phyloP scores from a whole-genome alignment of 2,329 filamentous ascomycete species.

The Clonostachys rosea region DNA sequence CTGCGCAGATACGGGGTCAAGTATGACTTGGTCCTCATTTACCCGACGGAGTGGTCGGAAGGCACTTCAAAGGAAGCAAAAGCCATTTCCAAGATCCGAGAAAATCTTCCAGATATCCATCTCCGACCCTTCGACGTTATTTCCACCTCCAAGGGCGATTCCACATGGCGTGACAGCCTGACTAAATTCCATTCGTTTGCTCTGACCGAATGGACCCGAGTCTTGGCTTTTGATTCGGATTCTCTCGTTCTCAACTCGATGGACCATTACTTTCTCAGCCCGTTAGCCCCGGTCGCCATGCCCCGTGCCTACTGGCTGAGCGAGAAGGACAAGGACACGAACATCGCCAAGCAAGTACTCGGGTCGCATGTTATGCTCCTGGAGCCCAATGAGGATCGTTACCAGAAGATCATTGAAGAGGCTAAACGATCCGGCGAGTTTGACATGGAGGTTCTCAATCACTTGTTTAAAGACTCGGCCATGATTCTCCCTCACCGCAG shows the following conservation, averaged over 20 bases:
- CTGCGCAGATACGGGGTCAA: constrained; percentile 4
- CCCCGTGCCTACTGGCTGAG: constrained; percentile 67
- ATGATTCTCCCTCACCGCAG: constrained; percentile 59
- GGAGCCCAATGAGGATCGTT: constrained; percentile 41
- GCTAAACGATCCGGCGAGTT: constrained; percentile 29
- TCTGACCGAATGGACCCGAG: constrained; percentile 51
- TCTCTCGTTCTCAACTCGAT: constrained; percentile 53
- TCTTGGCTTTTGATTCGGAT: constrained; percentile 53
- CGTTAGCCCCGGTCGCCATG: constrained; percentile 55
- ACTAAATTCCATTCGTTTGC: constrained; percentile 67
- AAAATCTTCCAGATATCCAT: too few relatives aligned
- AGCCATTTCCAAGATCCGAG: too few relatives aligned
- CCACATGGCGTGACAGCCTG: constrained; percentile 58
- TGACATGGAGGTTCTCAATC: constrained; percentile 67
- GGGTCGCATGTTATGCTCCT: constrained; percentile 59
- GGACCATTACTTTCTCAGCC: constrained; percentile 67
- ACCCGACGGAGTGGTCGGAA: background rate
- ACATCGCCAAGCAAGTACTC: constrained; percentile 35
- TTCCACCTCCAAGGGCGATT: background rate
- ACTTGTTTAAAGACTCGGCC: constrained; percentile 51
- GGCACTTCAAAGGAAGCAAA: background rate
- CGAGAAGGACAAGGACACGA: constrained; percentile 19
- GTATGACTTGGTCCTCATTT: constrained; percentile 18
- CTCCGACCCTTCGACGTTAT: too few relatives aligned
- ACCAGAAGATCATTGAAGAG: constrained; percentile 14